Evolutionary conservation across 768 basidiomycete genomes (phyloP).

Genomic region (Cyclocybe cylindracea): DNA sequence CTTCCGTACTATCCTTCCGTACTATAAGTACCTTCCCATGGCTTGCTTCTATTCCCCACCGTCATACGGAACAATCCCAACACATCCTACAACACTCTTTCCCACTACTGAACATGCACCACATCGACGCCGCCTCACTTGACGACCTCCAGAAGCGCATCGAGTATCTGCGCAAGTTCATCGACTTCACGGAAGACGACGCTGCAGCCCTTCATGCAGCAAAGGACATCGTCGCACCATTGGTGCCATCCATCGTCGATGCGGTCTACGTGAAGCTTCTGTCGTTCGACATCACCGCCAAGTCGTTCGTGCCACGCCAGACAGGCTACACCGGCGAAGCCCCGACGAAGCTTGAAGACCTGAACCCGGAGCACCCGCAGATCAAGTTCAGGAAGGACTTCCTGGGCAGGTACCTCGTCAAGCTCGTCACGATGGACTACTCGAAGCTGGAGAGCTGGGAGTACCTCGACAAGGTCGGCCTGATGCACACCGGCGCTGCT

Average conservation of each 20-base stretch:
- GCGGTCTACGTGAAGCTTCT: conserved; percentile 45
- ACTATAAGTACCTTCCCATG: no score
- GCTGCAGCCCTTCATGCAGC: conserved; percentile 42
- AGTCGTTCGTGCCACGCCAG: conserved; percentile 36
- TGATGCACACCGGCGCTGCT: conserved; percentile 49
- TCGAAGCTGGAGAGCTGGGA: conserved; percentile 41
- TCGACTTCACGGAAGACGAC: conserved; percentile 43
- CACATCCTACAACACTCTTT: no score
- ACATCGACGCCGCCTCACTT: conserved; percentile 26
- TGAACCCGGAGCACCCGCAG: conserved; percentile 45
- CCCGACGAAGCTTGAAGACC: conserved; percentile 37
- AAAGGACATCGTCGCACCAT: conserved; percentile 37
- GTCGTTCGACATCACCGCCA: conserved; percentile 43
- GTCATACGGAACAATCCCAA: no score
- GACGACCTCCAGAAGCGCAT: conserved; percentile 39
- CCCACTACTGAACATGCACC: conserved; percentile 21
- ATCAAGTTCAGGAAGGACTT: conserved; percentile 48
- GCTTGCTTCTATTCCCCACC: no score
- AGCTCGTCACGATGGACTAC: conserved; percentile 47
- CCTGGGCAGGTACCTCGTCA: conserved; percentile 31
- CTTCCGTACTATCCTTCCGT: no score
- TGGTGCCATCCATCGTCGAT: conserved; percentile 46
- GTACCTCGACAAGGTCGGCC: conserved; percentile 47
- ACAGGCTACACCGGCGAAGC: conserved; percentile 42
- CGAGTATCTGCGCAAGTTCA: conserved; percentile 45